A percentile compares a stretch with the other conserved stretches of the same genome.
These are phyloP conservation scores for Benincasa hispida DNA, from an alignment of 306 rosid species.

Conservation along the genomic window DNA sequence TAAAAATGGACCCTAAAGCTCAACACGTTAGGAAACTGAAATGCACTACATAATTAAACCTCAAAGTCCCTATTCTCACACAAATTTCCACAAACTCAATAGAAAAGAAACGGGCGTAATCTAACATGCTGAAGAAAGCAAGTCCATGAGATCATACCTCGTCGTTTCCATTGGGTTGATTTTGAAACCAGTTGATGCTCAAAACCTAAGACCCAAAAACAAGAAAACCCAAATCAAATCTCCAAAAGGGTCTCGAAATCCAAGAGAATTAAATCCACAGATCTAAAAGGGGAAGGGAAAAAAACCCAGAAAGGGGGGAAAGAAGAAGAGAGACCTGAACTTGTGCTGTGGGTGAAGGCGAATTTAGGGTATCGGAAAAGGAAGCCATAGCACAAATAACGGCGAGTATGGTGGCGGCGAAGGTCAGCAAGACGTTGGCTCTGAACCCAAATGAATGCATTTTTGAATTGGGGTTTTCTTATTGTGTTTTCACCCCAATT, in stretches of 20 bases:
- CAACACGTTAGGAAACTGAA: not conserved
- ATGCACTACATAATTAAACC: not conserved
- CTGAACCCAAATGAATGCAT: slow-evolving; percentile 89
- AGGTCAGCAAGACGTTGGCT: slow-evolving; percentile 75
- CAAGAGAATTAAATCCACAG: slow-evolving; percentile 7
- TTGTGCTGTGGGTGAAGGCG: slow-evolving; percentile 53
- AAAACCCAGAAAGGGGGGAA: not conserved
- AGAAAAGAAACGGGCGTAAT: not conserved
- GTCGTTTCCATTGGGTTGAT: slow-evolving; percentile 82
- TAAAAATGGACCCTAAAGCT: not conserved
- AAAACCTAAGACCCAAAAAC: slow-evolving; percentile 32
- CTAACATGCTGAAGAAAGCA: not conserved
- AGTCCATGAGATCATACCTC: slow-evolving; percentile 41
- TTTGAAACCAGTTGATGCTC: slow-evolving; percentile 78
- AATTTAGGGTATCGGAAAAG: slow-evolving; percentile 53
- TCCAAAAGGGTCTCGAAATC: not conserved
- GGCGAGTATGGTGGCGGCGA: slow-evolving; percentile 72
- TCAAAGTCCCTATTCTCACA: not conserved
- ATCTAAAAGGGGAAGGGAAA: slow-evolving; percentile 6
- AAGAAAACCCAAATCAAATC: not conserved
- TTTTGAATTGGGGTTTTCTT: not conserved
- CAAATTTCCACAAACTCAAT: not conserved
- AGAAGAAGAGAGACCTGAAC: slow-evolving; percentile 37
- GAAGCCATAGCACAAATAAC: slow-evolving; percentile 73
- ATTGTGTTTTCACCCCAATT: not conserved